Percentiles rank a stretch among this genome's conserved stretches.
phyloP scores from a whole-genome alignment of 495 filamentous ascomycete genomes.

The Xylaria intraflava region DNA sequence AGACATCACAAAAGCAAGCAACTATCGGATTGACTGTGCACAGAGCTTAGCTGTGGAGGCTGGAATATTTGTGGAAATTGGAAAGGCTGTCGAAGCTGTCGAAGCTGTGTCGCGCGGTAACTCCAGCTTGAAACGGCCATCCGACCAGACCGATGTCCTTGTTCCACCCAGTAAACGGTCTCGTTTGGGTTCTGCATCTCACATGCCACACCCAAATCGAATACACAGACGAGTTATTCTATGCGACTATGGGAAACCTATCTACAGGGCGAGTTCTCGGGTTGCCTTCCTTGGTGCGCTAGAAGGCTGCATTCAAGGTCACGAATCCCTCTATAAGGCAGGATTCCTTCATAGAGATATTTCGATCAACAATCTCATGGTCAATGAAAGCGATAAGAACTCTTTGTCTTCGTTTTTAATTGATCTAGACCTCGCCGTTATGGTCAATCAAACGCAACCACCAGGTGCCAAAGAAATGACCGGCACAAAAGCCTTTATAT shows the following conservation, averaged over 20 bases:
- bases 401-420: conserved; percentile 32
- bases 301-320: conserved; percentile 32
- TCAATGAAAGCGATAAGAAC: conserved; percentile 32
- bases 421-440: conserved; percentile 38
- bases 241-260: conserved; percentile 29
- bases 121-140: conserved; percentile 30
- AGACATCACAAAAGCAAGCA: conserved; percentile 31
- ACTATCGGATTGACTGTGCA: conserved; percentile 30
- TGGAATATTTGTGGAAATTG: no score
- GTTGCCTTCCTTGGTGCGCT: conserved; percentile 31
- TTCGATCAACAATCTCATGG: conserved; percentile 35
- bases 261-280: conserved; percentile 36
- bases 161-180: conserved; percentile 33
- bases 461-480: conserved; percentile 37
- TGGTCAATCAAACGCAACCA: no score
- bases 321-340: conserved; percentile 29
- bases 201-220: conserved; percentile 25
- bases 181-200: conserved; percentile 25
- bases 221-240: conserved; percentile 38
- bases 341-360: conserved; percentile 37
- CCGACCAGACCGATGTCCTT: conserved; percentile 23
- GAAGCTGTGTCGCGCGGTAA: conserved; percentile 25
- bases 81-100: no score
- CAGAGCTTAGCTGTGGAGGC: conserved; percentile 27
- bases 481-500: conserved; percentile 42